Conservation (phyloP, 169 alveolate genomes). For the Toxoplasma gondii region DNA sequence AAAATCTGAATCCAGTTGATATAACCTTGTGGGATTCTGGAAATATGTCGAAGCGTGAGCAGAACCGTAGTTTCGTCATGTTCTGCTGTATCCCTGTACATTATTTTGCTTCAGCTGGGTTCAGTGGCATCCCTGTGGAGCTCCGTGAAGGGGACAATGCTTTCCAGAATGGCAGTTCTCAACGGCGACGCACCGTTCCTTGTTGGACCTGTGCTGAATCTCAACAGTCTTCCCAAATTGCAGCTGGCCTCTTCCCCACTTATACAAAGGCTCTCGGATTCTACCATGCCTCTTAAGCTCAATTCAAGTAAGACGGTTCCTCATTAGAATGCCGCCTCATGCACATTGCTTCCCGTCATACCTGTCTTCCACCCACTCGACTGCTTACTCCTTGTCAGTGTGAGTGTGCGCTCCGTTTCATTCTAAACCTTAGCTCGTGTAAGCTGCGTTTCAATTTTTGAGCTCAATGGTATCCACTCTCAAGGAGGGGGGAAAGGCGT, state of each 20-base stretch:
- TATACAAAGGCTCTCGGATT: not conserved
- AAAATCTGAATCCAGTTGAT: too few species aligned
- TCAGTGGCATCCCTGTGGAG: constrained; percentile 5
- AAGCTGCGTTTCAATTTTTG: too few species aligned
- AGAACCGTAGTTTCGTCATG: too few species aligned
- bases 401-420: not conserved
- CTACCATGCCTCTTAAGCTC: not conserved
- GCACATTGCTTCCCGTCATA: too few species aligned
- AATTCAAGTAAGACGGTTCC: not conserved
- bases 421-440: not conserved
- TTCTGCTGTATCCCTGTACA: not conserved
- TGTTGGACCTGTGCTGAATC: constrained; percentile 29
- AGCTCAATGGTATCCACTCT: too few species aligned
- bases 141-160: not conserved
- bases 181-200: not conserved
- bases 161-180: constrained; percentile 3
- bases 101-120: not conserved
- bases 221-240: not conserved
- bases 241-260: constrained; percentile 18
- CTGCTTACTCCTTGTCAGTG: too few species aligned
- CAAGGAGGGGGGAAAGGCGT: too few species aligned
- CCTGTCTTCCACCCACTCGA: too few species aligned
- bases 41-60: too few species aligned
- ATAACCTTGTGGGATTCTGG: too few species aligned
- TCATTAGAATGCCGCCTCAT: not conserved